Base-by-base conservation (phyloP, 768 basidiomycete species). In the Dictyophora rubrovolvata region DNA sequence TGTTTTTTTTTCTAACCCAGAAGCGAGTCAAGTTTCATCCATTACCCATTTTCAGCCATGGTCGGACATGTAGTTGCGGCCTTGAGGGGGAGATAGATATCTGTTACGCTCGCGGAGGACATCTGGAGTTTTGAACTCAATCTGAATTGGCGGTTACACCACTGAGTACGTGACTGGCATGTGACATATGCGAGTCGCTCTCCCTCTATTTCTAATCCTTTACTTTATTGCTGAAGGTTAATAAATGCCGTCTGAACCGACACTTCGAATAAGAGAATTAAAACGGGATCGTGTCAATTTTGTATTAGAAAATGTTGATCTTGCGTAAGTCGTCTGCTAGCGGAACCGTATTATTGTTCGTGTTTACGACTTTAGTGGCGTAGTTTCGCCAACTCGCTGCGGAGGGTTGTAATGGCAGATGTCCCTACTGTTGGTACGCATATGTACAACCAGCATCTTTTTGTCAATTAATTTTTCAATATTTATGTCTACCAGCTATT, bases 401-500 rank as follows among this genome's bases (percentile, higher is more conserved):
- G 96, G 65, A 79, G 96, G 65, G 87, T 92, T 42, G 86, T 97
- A 76, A 94, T 97, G 73, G 95, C 96, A 28, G 93, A 98, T 71
- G 85, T 99, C 63, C 90, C 94, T 17, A 98, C 96, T 60, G 81
- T 99, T 62, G 93, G 94, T 93, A 68, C 69, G 89, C 77, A 36
- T 22, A 6, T 16, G 33, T 28, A 10, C 28, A 12, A 33, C 5
- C 14, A 20, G 12, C 49, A 21, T 34, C 12, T 55, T 54, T 28
- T 61, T 17, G n/a, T n/a, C n/a, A n/a, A n/a, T n/a, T n/a, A n/a
- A n/a, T n/a, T n/a, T n/a, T n/a, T n/a, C n/a, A 46, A 48, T 50
- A 34, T 59, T 11, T 48, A 22, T 52, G 35, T 50, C 7, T 14
- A 35, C 53, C 20, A 97, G 96, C 94, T 36, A 98, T 99, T 63